Evolutionary conservation across 176 grass and related monocot species (phyloP).

Genomic region (Carex scoparia): DNA sequence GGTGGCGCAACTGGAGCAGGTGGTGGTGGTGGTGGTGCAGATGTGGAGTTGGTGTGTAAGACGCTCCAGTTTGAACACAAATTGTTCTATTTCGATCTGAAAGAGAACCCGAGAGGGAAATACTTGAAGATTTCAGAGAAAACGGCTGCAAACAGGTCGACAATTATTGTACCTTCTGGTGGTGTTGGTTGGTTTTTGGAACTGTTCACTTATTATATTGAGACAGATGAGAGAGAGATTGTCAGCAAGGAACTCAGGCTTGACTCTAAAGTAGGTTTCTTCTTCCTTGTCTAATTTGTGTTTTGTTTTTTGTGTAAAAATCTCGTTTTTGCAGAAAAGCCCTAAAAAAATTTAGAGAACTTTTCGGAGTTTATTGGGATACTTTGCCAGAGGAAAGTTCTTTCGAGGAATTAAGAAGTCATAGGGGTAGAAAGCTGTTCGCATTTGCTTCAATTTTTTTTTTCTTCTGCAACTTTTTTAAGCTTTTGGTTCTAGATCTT

Average conservation of each 20-base stretch:
- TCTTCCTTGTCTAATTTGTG: neutral
- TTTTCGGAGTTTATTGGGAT: neutral
- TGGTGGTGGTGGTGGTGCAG: conserved; percentile 50
- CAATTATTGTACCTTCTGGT: conserved; percentile 84
- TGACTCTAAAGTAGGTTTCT: conserved; percentile 60
- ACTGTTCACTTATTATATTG: conserved; percentile 90
- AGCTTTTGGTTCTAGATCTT: neutral
- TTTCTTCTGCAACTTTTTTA: neutral
- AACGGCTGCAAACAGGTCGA: conserved; percentile 80
- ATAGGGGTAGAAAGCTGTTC: neutral
- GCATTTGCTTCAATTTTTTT: neutral
- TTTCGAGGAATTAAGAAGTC: conserved; percentile 21
- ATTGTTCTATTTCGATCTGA: conserved; percentile 99
- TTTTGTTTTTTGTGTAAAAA: conserved; percentile 9
- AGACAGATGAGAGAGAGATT: conserved; percentile 78
- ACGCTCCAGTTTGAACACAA: conserved; percentile 99
- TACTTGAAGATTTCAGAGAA: conserved; percentile 99
- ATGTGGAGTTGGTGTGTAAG: conserved; percentile 98
- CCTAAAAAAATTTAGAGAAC: neutral
- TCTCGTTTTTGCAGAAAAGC: neutral
- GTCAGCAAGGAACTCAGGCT: conserved; percentile 96
- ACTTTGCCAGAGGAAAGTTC: neutral
- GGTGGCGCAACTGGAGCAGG: conserved; percentile 32
- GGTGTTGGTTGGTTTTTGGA: conserved; percentile 92
- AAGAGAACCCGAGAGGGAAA: conserved; percentile 91